phyloP scores from a whole-genome alignment of 2,329 filamentous ascomycete genomes.

The Talaromyces sp. region DNA sequence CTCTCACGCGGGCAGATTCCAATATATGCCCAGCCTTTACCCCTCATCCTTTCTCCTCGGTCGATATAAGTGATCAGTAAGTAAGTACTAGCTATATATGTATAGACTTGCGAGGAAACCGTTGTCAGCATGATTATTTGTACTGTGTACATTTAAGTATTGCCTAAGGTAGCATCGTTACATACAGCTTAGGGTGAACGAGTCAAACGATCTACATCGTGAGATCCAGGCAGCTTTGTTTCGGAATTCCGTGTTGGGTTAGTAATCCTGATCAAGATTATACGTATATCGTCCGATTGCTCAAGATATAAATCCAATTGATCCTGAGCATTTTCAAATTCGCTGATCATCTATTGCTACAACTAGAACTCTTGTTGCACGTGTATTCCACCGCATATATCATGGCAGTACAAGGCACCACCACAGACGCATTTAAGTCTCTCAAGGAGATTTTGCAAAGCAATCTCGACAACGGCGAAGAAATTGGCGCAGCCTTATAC shows the following conservation, averaged over 20 bases:
- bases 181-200: background rate
- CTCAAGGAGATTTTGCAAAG: constrained; percentile 36
- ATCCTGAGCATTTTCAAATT: background rate
- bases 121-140: background rate
- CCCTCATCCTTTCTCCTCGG: background rate
- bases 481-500: constrained; percentile 47
- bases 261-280: background rate
- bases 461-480: constrained; percentile 37
- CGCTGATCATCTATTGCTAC: too few relatives aligned
- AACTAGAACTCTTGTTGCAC: too few relatives aligned
- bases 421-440: constrained; percentile 36
- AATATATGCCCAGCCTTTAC: background rate
- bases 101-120: background rate
- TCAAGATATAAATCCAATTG: background rate
- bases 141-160: background rate
- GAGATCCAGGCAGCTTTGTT: background rate
- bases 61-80: background rate
- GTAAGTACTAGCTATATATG: background rate
- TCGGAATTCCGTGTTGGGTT: background rate
- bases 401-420: constrained; percentile 36
- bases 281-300: background rate
- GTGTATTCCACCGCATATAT: background rate
- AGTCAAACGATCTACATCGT: background rate
- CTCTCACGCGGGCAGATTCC: background rate
- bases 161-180: background rate